phyloP scores from a whole-genome alignment of 2,329 filamentous ascomycete species.

The Emmonsia crescens region DNA sequence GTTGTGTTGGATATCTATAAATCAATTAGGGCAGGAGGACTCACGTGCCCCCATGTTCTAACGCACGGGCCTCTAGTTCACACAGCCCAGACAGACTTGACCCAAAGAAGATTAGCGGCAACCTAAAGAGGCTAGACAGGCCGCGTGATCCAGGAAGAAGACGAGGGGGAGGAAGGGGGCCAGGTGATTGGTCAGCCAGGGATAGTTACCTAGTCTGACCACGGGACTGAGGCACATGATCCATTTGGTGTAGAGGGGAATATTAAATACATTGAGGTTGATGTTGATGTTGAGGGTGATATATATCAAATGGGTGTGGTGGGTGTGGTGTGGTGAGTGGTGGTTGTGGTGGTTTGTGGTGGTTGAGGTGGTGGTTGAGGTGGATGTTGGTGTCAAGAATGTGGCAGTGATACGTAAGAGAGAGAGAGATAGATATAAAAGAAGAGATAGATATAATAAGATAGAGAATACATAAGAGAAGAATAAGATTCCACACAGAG shows the following conservation, averaged over 20 bases:
- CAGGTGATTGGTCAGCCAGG: neutral
- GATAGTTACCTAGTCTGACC: too few species aligned
- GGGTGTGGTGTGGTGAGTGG: too few species aligned
- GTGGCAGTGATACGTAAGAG: too few species aligned
- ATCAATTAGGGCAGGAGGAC: neutral
- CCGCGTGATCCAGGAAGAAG: constrained; percentile 17
- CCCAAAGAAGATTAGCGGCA: neutral
- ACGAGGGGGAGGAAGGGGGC: constrained; percentile 14
- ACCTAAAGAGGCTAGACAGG: neutral
- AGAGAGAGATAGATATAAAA: neutral
- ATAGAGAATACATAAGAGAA: neutral
- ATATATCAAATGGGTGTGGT: too few species aligned
- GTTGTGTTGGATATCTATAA: too few species aligned
- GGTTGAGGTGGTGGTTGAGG: too few species aligned
- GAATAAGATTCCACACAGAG: too few species aligned
- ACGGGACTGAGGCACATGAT: constrained; percentile 33
- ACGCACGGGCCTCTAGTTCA: neutral
- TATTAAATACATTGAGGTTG: too few species aligned
- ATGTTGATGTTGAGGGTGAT: too few species aligned
- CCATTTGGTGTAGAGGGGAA: neutral
- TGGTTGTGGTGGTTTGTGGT: too few species aligned
- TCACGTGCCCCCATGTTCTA: neutral
- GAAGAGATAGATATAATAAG: neutral
- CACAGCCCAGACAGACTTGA: too few species aligned
- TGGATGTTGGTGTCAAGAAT: too few species aligned